These are phyloP conservation scores for Penicillium sp. DNA, from an alignment of 2,329 filamentous ascomycete species.

Conservation along the genomic window DNA sequence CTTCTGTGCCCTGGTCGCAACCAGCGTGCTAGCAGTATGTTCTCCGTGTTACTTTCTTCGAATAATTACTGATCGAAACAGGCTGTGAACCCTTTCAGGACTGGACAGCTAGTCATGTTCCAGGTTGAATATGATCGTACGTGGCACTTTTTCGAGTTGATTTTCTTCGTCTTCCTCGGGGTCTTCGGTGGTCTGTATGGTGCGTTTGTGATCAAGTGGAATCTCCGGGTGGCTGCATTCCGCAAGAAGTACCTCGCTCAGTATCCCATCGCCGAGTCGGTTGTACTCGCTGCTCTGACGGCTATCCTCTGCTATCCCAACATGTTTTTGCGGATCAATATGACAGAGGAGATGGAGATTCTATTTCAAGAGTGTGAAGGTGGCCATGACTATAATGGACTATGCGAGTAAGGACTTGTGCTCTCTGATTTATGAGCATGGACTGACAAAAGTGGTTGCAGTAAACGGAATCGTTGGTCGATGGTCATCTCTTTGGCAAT, in stretches of 20 bases:
- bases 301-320: slow-evolving; percentile 96
- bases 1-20: slow-evolving; percentile 93
- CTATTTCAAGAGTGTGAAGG: slow-evolving; percentile 91
- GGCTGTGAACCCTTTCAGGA: slow-evolving; percentile 96
- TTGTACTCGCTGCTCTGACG: slow-evolving; percentile 72
- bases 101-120: slow-evolving; percentile 98
- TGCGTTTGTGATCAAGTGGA: slow-evolving; percentile 97
- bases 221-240: slow-evolving; percentile 82
- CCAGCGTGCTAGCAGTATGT: slow-evolving; percentile 70
- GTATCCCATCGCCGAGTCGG: slow-evolving; percentile 81
- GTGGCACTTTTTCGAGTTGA: slow-evolving; percentile 95
- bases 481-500: slow-evolving; percentile 73
- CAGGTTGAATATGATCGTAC: slow-evolving; percentile 90
- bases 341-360: slow-evolving; percentile 99
- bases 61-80: slow-evolving; percentile 21
- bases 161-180: slow-evolving; percentile 88
- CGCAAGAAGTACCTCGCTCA: slow-evolving; percentile 83
- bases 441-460: slow-evolving; percentile 15
- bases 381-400: slow-evolving; percentile 76
- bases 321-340: slow-evolving; percentile 89
- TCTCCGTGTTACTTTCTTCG: not conserved
- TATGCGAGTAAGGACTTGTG: slow-evolving; percentile 61
- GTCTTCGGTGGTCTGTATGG: slow-evolving; percentile 93
- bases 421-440: not conserved
- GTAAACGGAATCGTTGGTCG: slow-evolving; percentile 61